These are phyloP conservation scores for Leishmania amazonensis DNA, from an alignment of 208 protist species.

Conservation along the genomic window DNA sequence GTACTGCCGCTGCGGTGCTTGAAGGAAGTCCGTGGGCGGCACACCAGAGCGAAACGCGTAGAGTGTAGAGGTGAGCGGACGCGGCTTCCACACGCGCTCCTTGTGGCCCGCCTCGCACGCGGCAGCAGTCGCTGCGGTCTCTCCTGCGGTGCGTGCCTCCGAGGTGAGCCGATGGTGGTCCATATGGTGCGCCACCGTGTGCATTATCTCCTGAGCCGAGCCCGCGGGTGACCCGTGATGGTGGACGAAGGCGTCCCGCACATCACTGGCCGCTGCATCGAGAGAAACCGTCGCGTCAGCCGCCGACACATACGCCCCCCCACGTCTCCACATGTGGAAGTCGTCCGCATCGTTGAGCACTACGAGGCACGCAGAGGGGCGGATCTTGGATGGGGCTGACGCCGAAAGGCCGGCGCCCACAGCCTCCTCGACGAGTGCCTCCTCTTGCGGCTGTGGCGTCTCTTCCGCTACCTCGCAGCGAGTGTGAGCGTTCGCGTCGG, in stretches of 20 bases:
- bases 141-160: not conserved
- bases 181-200: slow-evolving; percentile 10
- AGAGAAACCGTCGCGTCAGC: not conserved
- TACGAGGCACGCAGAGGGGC: slow-evolving; percentile 5
- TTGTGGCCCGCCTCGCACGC: not conserved
- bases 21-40: not conserved
- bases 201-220: slow-evolving; percentile 3
- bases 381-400: not conserved
- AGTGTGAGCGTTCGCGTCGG: not conserved
- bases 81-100: not conserved
- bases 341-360: slow-evolving; percentile 16
- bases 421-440: not conserved
- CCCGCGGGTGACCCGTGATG: not conserved
- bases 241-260: slow-evolving; percentile 1
- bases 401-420: not conserved
- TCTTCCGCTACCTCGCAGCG: not conserved
- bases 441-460: not conserved
- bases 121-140: not conserved
- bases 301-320: slow-evolving; percentile 3
- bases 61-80: slow-evolving; percentile 4
- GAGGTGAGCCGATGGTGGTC: not conserved
- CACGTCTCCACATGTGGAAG: slow-evolving; percentile 7
- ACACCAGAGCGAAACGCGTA: slow-evolving; percentile 8
- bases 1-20: not conserved
- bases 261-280: not conserved